Evolutionary conservation across 1,284 basidiomycete genomes (phyloP).

Genomic region (Volvariella surrecta): DNA sequence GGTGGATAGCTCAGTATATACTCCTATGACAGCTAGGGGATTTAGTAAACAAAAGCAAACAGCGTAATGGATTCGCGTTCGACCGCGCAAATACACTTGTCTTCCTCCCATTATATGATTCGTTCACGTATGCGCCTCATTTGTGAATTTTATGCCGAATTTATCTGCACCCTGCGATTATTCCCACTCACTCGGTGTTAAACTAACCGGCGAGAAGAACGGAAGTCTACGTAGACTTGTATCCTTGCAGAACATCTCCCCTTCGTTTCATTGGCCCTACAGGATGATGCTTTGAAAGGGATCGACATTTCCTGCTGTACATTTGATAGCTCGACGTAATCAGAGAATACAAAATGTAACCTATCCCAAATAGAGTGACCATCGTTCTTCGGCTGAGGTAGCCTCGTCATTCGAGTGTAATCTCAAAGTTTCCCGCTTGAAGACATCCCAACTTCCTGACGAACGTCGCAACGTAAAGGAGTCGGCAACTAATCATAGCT

Average conservation of each 20-base stretch:
- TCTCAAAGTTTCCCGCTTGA: background rate
- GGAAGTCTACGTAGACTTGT: constrained; percentile 12
- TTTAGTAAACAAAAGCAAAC: background rate
- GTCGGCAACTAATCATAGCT: no score
- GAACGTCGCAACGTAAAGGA: no score
- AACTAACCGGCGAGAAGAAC: constrained; percentile 53
- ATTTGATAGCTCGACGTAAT: background rate
- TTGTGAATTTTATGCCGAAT: constrained; percentile 30
- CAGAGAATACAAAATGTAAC: background rate
- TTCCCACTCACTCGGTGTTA: constrained; percentile 46
- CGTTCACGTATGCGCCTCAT: background rate
- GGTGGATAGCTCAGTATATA: background rate
- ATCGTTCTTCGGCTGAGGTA: no score
- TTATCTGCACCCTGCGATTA: constrained; percentile 52
- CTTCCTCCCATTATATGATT: background rate
- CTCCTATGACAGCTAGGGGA: background rate
- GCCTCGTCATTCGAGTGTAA: no score
- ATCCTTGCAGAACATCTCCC: constrained; percentile 47
- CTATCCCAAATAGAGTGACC: no score
- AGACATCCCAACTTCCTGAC: background rate
- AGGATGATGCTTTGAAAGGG: constrained; percentile 52
- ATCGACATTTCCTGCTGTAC: constrained; percentile 25
- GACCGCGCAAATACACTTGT: background rate
- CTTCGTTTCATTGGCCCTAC: constrained; percentile 24
- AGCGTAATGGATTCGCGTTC: background rate